Evolutionary conservation across 2,329 filamentous ascomycete genomes (phyloP), one percentile per base, ranked within the genome.

Genomic region (Colletotrichum tofieldiae): DNA sequence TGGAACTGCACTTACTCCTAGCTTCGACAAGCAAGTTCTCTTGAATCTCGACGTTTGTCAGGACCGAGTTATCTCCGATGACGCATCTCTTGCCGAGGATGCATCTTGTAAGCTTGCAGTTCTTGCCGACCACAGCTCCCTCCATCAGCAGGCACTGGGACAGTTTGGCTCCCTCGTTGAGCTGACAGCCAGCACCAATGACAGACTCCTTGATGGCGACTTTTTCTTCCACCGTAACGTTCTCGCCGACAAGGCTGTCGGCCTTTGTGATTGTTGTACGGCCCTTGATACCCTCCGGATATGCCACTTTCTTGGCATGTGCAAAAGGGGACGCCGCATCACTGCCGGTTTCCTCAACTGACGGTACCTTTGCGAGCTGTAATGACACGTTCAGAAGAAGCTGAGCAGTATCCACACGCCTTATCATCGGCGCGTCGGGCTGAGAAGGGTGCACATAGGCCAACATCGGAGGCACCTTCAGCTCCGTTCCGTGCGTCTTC

Each of bases 91-190:
- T 90, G 5, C 96, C 96, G 51, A 98, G 84, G 41, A 98, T 93
- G 78, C 95, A 98, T 29, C 94, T 93, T 1, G 93, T 96, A 63
- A 98, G 85, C 81, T 94, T 94, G 78, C 93, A 95, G 54, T 93
- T 92, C 77, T 94, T 93, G 18, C 94, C 95, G 16, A 99, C 88
- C 9, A 94, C 91, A 0, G 94, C 95, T 4, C 94, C 94, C 73
- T 98, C 96, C 94, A 98, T 98, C 26, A 98, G 84, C 59, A 98
- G 83, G 81, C 96, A 98, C 75, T 95, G 90, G n/a, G 91, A 92
- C 55, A 99, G 84, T 75, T 95, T 93, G 39, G 93, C 94, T n/a
- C 95, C 94, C 76, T 93, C 91, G 74, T 92, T 91, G 75, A 99
- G 96, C 77, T 93, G 92, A 80, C 94, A 97, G 77, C 94, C 94